phyloP scores from a whole-genome alignment of 2,329 filamentous ascomycete genomes.

The Alternaria solani region DNA sequence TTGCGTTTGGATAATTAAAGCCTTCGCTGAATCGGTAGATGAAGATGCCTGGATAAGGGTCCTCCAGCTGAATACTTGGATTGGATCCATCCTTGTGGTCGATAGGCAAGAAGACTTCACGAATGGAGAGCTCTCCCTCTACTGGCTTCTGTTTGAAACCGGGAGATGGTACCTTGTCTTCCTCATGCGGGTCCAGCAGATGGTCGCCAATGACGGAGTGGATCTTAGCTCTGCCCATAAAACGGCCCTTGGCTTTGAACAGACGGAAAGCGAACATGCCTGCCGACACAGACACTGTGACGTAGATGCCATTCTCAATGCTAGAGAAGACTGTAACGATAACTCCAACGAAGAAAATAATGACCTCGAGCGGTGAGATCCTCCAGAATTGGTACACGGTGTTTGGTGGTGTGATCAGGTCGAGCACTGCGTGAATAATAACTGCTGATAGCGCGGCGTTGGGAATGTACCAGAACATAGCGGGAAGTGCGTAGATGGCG shows the following conservation, averaged over 20 bases:
- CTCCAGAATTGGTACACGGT: slow-evolving; percentile 96
- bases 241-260: slow-evolving; percentile 81
- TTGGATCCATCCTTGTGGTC: slow-evolving; percentile 90
- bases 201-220: slow-evolving; percentile 87
- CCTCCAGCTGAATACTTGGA: slow-evolving; percentile 77
- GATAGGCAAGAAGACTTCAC: slow-evolving; percentile 87
- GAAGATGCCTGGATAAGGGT: slow-evolving; percentile 90
- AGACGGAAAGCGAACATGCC: slow-evolving; percentile 83
- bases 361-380: slow-evolving; percentile 85
- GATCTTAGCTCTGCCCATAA: slow-evolving; percentile 84
- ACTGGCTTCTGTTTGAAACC: slow-evolving; percentile 27
- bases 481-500: slow-evolving; percentile 87
- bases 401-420: slow-evolving; percentile 90
- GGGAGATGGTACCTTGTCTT: slow-evolving; percentile 30
- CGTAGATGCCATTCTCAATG: slow-evolving; percentile 94
- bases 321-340: slow-evolving; percentile 85
- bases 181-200: slow-evolving; percentile 59
- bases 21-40: slow-evolving; percentile 97
- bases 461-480: slow-evolving; percentile 94
- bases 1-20: slow-evolving; percentile 95
- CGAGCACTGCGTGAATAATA: slow-evolving; percentile 95
- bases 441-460: slow-evolving; percentile 82
- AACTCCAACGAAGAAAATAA: slow-evolving; percentile 94
- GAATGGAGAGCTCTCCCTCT: slow-evolving; percentile 57
- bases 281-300: slow-evolving; percentile 78